Conservation (phyloP, 2,329 filamentous ascomycete species). For the Curvularia lunata region DNA sequence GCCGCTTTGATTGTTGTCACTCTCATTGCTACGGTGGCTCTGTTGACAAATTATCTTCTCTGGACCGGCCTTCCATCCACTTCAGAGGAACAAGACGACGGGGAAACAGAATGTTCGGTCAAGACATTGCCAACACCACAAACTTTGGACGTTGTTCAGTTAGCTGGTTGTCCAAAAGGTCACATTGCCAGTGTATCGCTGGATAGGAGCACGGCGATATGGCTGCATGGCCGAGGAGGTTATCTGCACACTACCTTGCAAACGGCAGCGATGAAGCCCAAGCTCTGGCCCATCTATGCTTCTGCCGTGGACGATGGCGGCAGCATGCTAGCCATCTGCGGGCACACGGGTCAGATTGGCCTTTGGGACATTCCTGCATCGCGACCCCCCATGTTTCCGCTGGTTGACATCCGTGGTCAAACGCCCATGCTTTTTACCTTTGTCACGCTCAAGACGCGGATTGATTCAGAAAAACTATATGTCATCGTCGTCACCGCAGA, state of each 20-base stretch:
- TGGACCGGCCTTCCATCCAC: constrained; percentile 64
- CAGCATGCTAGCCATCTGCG: constrained; percentile 70
- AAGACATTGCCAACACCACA: constrained; percentile 69
- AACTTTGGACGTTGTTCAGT: constrained; percentile 70
- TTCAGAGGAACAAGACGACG: constrained; percentile 55
- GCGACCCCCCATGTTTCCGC: constrained; percentile 60
- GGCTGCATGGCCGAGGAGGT: constrained; percentile 51
- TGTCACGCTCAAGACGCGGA: constrained; percentile 38
- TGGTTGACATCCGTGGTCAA: constrained; percentile 63
- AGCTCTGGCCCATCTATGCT: constrained; percentile 59
- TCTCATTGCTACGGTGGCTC: constrained; percentile 67
- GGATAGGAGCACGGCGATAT: constrained; percentile 71
- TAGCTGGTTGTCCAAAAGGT: constrained; percentile 68
- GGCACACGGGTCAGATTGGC: constrained; percentile 62
- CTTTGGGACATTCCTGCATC: constrained; percentile 68
- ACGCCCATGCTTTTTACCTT: constrained; percentile 69
- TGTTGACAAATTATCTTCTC: constrained; percentile 76
- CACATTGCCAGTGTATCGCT: constrained; percentile 73
- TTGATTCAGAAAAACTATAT: constrained; percentile 43
- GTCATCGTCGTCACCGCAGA: constrained; percentile 69
- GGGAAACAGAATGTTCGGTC: constrained; percentile 63
- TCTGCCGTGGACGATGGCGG: constrained; percentile 70
- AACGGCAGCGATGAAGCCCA: constrained; percentile 44
- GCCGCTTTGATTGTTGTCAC: constrained; percentile 70
- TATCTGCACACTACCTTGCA: constrained; percentile 41